Evolutionary conservation across 805 yeast genomes (phyloP).

Genomic region (Candida tallmaniae): DNA sequence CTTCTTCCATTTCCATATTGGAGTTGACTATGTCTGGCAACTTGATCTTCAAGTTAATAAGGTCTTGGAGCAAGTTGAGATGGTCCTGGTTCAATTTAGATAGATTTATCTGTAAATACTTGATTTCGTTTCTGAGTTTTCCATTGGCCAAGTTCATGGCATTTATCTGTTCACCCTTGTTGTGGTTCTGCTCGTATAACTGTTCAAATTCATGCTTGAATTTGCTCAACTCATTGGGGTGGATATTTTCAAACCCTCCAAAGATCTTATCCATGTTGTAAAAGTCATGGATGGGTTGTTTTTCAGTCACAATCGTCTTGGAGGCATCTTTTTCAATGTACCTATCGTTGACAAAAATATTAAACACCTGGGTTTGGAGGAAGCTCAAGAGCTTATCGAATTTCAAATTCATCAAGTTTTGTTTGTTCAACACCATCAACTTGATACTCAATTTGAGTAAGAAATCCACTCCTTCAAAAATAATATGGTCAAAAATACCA

Average conservation of each 20-base stretch:
- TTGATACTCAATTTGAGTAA: conserved; percentile 80
- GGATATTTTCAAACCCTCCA: conserved; percentile 67
- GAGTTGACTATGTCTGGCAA: conserved; percentile 76
- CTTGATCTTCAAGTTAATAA: conserved; percentile 74
- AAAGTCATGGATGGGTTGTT: conserved; percentile 13
- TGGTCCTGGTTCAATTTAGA: conserved; percentile 76
- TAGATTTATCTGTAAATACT: conserved; percentile 66
- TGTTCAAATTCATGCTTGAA: conserved; percentile 73
- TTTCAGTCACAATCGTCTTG: background rate
- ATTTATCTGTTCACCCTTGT: conserved; percentile 60
- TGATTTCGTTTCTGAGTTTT: conserved; percentile 64
- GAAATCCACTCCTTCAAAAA: conserved; percentile 89
- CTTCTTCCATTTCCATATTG: conserved; percentile 52
- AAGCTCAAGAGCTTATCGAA: conserved; percentile 77
- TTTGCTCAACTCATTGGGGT: conserved; percentile 67
- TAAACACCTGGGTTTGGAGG: conserved; percentile 76
- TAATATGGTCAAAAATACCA: conserved; percentile 80
- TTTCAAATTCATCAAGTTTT: conserved; percentile 50
- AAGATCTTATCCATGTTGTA: conserved; percentile 75
- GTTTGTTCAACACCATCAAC: conserved; percentile 66
- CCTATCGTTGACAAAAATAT: conserved; percentile 49
- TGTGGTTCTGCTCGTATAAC: conserved; percentile 62
- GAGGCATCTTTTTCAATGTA: conserved; percentile 7
- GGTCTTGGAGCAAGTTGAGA: conserved; percentile 77
- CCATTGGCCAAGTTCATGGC: conserved; percentile 61